Evolutionary conservation across 768 basidiomycete species (phyloP).

Genomic region (Tricholoma hemisulphureum): DNA sequence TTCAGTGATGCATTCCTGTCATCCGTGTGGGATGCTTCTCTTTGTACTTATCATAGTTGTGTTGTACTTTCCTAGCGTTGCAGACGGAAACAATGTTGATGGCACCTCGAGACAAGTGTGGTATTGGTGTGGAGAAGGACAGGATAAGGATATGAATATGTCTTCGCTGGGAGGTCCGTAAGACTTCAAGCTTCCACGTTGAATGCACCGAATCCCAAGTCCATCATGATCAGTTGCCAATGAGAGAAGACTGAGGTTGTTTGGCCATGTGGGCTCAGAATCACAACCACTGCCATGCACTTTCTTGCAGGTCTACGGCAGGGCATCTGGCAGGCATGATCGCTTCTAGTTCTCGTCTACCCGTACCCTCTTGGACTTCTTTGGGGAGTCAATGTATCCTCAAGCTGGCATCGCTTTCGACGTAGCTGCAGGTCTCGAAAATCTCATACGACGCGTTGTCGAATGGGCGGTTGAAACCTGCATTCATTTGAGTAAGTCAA

Average conservation of each 20-base stretch:
- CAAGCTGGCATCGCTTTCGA: not conserved
- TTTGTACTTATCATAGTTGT: no score
- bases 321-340: not conserved
- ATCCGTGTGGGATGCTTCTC: no score
- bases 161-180: no score
- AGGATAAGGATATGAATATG: no score
- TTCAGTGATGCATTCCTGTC: no score
- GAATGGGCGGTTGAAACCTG: conserved; percentile 1
- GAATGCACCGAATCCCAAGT: no score
- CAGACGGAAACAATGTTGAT: no score
- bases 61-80: no score
- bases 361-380: not conserved
- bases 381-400: not conserved
- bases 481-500: conserved; percentile 5
- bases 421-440: not conserved
- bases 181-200: no score
- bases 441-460: conserved; percentile 4
- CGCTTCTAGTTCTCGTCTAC: not conserved
- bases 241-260: not conserved
- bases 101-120: no score
- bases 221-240: not conserved
- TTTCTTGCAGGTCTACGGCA: conserved; percentile 1
- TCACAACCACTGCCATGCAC: not conserved
- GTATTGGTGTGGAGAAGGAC: no score
- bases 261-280: not conserved